Conservation (phyloP, 345 rosid genomes). For the Physaria fendleri region DNA sequence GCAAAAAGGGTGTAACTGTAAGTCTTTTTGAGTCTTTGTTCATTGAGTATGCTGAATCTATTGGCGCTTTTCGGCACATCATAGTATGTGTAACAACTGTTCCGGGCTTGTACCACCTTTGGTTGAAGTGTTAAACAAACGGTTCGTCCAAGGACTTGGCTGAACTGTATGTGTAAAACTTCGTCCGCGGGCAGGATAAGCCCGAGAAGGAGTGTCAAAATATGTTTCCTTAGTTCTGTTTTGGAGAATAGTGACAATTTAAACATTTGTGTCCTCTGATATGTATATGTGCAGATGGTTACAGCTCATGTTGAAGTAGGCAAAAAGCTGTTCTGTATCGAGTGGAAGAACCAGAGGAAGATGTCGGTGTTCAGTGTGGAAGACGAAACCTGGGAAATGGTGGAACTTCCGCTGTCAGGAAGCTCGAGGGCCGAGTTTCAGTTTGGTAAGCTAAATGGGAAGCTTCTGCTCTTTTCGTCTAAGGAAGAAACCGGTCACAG, state of each 20-base stretch:
- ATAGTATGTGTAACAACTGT: too few relatives aligned
- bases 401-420: constrained; percentile 67
- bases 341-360: constrained; percentile 87
- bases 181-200: too few relatives aligned
- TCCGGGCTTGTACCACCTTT: too few relatives aligned
- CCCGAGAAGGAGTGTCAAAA: too few relatives aligned
- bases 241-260: background rate
- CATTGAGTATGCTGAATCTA: background rate
- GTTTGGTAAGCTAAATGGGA: constrained; percentile 68
- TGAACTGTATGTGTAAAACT: too few relatives aligned
- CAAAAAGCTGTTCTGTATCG: constrained; percentile 73
- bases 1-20: constrained; percentile 77
- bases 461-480: constrained; percentile 62
- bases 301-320: constrained; percentile 85
- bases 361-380: constrained; percentile 58
- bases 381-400: constrained; percentile 69
- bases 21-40: background rate
- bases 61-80: background rate
- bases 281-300: constrained; percentile 42
- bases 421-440: constrained; percentile 58
- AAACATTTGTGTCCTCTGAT: background rate
- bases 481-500: constrained; percentile 43
- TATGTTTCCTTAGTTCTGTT: constrained; percentile 6
- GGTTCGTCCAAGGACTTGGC: too few relatives aligned
- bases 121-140: too few relatives aligned